A percentile compares a stretch with the other conserved stretches of the same genome.
Conservation (phyloP, 192 early-diverging fungal genomes). For the Gryganskiella cystojenkinii region DNA sequence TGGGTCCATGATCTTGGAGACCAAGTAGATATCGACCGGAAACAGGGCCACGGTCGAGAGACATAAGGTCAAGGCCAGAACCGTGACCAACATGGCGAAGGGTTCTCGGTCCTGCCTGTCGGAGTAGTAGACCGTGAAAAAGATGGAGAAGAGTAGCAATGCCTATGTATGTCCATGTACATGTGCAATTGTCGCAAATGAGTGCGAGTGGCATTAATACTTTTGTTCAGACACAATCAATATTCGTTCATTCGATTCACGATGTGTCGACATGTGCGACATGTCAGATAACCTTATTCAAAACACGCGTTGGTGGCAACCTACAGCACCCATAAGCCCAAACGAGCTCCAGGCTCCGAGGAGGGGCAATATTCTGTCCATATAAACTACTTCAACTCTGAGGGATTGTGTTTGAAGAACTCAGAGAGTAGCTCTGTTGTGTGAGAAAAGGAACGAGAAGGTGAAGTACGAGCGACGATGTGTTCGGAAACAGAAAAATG, state of each 20-base stretch:
- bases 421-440: too few relatives aligned
- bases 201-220: too few relatives aligned
- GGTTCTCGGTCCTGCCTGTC: slow-evolving; percentile 60
- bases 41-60: slow-evolving; percentile 59
- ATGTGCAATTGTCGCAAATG: neutral
- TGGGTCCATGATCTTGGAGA: slow-evolving; percentile 63
- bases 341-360: slow-evolving; percentile 57
- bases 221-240: neutral
- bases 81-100: slow-evolving; percentile 62
- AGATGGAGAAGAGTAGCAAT: slow-evolving; percentile 55
- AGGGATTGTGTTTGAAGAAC: too few relatives aligned
- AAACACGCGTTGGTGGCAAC: neutral
- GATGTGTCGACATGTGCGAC: too few relatives aligned
- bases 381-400: too few relatives aligned
- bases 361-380: slow-evolving; percentile 24
- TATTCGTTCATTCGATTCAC: too few relatives aligned
- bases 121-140: slow-evolving; percentile 63
- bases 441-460: too few relatives aligned
- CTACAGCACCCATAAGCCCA: slow-evolving; percentile 55
- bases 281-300: too few relatives aligned
- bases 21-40: slow-evolving; percentile 68
- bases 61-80: slow-evolving; percentile 56
- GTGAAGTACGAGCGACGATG: too few relatives aligned
- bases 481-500: too few relatives aligned
- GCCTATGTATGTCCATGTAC: slow-evolving; percentile 17